Base-by-base conservation (phyloP, 2,329 filamentous ascomycete species). In the Trichophyton rubrum region DNA sequence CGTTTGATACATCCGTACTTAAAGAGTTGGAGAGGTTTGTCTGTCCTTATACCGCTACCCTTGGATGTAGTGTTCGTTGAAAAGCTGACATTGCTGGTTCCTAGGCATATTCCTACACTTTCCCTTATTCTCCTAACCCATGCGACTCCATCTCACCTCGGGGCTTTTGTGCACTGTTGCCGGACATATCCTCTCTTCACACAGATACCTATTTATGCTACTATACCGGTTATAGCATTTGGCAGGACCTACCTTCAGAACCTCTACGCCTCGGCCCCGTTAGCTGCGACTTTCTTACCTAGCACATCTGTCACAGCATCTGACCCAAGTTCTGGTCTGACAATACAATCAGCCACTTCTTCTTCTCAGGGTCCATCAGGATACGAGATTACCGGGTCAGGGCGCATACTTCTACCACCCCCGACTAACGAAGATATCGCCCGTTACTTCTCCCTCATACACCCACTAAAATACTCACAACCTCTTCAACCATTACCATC, bases 81-180 rank as follows among this genome's bases (percentile, higher is more conserved):
- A 24, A 49, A 15, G 2, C 45, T 30, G 40, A 45, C 20, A 17
- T 35, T 4, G 9, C 27, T 27, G 11, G 22, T 24, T 24, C 58
- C 35, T 61, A 93, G 90, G 78, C 89, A 95, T 78, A 84, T 95
- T 8, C 89, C 92, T 22, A 95, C 92, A 0, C 81, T 99, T 49
- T 97, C 93, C 2, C 81, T 99, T 67, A 87, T 99, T 68, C 88
- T 99, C 45, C 82, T 99, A 66, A 99, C 93, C 0, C 93, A 99
- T 73, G 89, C 93, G 64, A 99, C 92, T 0, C 83, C 89, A 58
- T 85, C 89, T 58, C 93, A 99, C 76, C 82, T 99, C 61, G 92
- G 89, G 66, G 93, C 93, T 62, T 96, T 89, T 72, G 91, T 89
- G 49, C 91, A 97, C 73, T 96, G 91, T 78, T 97, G 93, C 85